Base-by-base conservation (phyloP, 768 basidiomycete genomes). In the Phlebiopsis gigantea region DNA sequence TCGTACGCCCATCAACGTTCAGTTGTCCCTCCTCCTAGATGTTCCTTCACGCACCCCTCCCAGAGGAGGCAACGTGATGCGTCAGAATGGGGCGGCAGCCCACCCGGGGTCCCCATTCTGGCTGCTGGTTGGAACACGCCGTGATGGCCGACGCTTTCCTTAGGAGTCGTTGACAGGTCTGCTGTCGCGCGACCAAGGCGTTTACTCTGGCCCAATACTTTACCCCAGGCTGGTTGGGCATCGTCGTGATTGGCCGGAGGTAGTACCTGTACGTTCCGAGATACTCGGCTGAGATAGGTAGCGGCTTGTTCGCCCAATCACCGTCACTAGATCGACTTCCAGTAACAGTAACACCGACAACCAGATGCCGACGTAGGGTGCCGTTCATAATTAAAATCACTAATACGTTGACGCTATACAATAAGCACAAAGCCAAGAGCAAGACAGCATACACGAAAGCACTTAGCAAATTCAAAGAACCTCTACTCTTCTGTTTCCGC, bases 401-500 rank as follows among this genome's bases (percentile, higher is more conserved):
- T 9, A 25, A 45, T 45, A 45, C 10, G 44, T n/a, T n/a, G n/a
- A 19, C 12, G 34, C n/a, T 45, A 45, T 45, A 25, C 24, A 19
- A 45, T 45, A 45, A 45, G 44, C 21, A 19, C 14, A 45, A 19
- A 19, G 14, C 44, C 3, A 19, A 29, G 24, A 54, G 44, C 7
- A 7, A 45, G 24, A 25, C 7, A 28, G 2, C 42, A 25, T 15
- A 47, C 28, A 10, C 25, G 24, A 26, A 41, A 39, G 19, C 15
- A 29, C 21, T 29, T 44, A 58, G 19, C 43, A 46, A 31, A 28
- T 10, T 19, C 50, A 6, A 51, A 21, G 12, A 15, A 22, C 25
- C 34, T 26, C 28, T 46, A 41, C 28, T 55, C 58, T 8, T 47
- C 56, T 10, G 42, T 25, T 9, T 52, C 56, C 12, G 31, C 61